Conservation (phyloP, 306 rosid species). For the Begonia fuchsioides region DNA sequence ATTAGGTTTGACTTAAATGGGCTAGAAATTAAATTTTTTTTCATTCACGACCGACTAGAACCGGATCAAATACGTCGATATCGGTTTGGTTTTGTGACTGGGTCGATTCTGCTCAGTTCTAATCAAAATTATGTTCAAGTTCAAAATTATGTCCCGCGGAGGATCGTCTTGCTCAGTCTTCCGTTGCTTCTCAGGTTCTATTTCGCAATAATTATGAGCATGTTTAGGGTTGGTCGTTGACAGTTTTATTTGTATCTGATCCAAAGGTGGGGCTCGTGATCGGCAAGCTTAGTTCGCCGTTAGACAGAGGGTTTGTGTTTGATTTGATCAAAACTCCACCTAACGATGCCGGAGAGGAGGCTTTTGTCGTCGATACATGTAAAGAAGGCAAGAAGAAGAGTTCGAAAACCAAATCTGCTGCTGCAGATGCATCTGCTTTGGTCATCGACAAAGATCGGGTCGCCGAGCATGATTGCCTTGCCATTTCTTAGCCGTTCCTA, state of each 20-base stretch:
- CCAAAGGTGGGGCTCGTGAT: slow-evolving; percentile 65
- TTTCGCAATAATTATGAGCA: slow-evolving; percentile 3
- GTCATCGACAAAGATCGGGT: slow-evolving; percentile 72
- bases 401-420: slow-evolving; percentile 42
- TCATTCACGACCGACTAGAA: too few species aligned
- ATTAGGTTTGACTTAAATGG: too few species aligned
- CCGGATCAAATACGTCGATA: too few species aligned
- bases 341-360: slow-evolving; percentile 52
- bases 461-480: slow-evolving; percentile 38
- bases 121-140: too few species aligned
- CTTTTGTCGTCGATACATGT: slow-evolving; percentile 36
- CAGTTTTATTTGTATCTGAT: slow-evolving; percentile 4
- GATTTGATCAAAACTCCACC: slow-evolving; percentile 69
- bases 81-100: too few species aligned
- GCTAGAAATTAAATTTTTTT: too few species aligned
- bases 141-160: too few species aligned
- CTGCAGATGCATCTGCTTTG: slow-evolving; percentile 42
- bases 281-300: slow-evolving; percentile 52
- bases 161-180: slow-evolving; percentile 55
- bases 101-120: too few species aligned
- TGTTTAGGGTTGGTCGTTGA: slow-evolving; percentile 1
- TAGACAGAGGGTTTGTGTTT: slow-evolving; percentile 67
- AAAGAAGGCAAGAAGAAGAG: slow-evolving; percentile 50
- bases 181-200: slow-evolving; percentile 40
- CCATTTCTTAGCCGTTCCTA: background rate